Conservation (phyloP, 345 rosid genomes). For the Erucastrum elatum region DNA sequence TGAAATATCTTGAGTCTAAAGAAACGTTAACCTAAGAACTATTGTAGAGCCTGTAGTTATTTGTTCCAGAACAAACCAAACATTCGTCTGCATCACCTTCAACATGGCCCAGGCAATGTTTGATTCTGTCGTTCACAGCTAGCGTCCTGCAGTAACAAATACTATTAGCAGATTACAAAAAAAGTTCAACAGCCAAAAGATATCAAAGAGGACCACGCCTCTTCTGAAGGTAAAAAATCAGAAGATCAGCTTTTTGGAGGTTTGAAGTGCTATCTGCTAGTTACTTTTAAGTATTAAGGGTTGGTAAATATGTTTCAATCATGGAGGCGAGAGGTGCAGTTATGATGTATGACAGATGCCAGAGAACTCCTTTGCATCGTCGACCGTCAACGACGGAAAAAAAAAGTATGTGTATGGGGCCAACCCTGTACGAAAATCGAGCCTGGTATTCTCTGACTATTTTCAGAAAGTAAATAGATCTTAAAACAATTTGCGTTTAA, state of each 20-base stretch:
- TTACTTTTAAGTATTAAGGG: neutral
- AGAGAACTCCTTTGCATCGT: conserved; percentile 85
- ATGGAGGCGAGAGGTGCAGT: conserved; percentile 89
- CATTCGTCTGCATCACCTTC: conserved; percentile 78
- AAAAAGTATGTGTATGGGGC: neutral
- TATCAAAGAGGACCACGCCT: neutral
- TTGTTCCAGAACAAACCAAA: conserved; percentile 72
- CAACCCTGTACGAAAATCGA: neutral
- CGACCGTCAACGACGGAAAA: conserved; percentile 69
- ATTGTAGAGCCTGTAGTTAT: conserved; percentile 70
- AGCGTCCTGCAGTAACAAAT: conserved; percentile 55
- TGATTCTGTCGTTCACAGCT: conserved; percentile 68
- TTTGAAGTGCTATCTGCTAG: neutral
- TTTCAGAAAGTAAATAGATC: neutral
- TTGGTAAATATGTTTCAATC: conserved; percentile 18
- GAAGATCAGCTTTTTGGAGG: neutral
- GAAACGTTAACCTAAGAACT: conserved; percentile 17
- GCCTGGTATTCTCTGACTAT: neutral
- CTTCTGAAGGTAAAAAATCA: neutral
- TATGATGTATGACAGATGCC: conserved; percentile 60
- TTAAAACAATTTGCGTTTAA: neutral
- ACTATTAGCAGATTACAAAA: neutral
- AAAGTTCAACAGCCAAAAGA: neutral
- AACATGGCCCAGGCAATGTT: conserved; percentile 69
- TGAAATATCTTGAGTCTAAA: neutral